phyloP scores from a whole-genome alignment of 257 asterid genomes.

The Fraxinus cuspidata region DNA sequence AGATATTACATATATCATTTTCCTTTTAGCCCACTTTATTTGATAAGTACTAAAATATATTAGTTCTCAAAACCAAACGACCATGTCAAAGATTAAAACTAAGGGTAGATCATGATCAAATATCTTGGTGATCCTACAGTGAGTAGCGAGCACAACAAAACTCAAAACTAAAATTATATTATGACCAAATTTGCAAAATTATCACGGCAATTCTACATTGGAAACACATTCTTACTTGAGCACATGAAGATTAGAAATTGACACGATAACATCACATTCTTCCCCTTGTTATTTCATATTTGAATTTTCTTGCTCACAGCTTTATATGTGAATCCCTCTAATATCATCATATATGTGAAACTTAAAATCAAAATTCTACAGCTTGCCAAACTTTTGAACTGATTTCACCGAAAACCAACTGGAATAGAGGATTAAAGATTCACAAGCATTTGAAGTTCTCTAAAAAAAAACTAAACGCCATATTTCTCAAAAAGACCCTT shows the following conservation, averaged over 20 bases:
- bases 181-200: background rate
- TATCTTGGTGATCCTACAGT: background rate
- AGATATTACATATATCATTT: background rate
- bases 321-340: background rate
- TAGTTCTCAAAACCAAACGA: background rate
- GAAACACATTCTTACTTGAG: background rate
- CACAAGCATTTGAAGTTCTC: background rate
- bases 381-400: background rate
- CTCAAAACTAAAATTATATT: background rate
- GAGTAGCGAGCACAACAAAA: background rate
- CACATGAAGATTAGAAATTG: background rate
- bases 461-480: background rate
- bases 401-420: background rate
- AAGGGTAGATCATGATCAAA: background rate
- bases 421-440: background rate
- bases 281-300: background rate
- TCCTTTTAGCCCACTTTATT: background rate
- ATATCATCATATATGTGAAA: background rate
- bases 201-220: background rate
- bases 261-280: background rate
- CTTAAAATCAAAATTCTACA: background rate
- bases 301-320: background rate
- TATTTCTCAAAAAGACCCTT: background rate
- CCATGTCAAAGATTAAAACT: background rate
- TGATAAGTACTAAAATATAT: background rate